Evolutionary conservation across 108 stramenopile species (phyloP).

Genomic region (Ochromonas danica): DNA sequence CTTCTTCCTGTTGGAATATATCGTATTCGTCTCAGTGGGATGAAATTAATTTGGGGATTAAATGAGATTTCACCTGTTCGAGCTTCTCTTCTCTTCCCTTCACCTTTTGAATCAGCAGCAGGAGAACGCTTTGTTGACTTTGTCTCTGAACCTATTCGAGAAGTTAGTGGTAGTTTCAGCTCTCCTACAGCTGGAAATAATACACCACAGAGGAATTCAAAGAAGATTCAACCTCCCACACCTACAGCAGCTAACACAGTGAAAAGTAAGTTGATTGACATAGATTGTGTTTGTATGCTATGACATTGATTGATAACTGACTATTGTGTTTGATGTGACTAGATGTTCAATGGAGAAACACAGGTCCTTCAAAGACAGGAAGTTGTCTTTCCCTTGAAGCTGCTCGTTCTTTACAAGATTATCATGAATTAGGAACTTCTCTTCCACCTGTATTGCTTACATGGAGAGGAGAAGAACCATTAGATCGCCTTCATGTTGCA

Average conservation of each 20-base stretch:
- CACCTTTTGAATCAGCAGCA: slow-evolving; percentile 1
- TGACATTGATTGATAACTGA: too few relatives aligned
- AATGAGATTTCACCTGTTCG: background rate
- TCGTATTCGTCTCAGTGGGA: background rate
- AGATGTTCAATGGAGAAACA: background rate
- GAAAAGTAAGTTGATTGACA: too few relatives aligned
- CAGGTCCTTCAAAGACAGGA: slow-evolving; percentile 8
- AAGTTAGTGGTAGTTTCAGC: too few relatives aligned
- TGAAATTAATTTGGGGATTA: slow-evolving; percentile 10
- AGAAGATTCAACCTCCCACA: too few relatives aligned
- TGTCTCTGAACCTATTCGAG: background rate
- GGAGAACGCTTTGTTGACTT: background rate
- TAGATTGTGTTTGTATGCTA: too few relatives aligned
- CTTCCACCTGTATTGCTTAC: background rate
- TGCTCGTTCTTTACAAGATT: background rate
- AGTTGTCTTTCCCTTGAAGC: background rate
- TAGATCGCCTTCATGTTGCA: slow-evolving; percentile 23
- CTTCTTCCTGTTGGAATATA: slow-evolving; percentile 25
- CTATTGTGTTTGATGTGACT: background rate
- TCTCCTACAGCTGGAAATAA: too few relatives aligned
- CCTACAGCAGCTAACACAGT: too few relatives aligned
- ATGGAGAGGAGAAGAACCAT: slow-evolving; percentile 22
- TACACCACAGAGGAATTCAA: too few relatives aligned
- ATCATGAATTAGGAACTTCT: background rate
- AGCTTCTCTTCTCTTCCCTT: background rate